Evolutionary conservation across 2,329 filamentous ascomycete genomes (phyloP).

Genomic region (Phoma sp.): DNA sequence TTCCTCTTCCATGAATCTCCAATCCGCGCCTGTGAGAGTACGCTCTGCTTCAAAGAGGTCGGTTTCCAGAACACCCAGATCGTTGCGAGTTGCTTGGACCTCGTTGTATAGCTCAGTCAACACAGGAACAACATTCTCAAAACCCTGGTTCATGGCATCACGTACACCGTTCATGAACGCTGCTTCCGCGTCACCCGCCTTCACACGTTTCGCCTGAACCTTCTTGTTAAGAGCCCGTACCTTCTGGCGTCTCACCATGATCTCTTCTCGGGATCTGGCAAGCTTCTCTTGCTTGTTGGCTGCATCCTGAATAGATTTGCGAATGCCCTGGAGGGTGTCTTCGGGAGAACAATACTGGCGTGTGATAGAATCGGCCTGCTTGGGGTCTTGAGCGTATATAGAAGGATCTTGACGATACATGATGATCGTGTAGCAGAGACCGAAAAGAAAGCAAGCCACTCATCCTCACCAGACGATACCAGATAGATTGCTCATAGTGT

Average conservation of each 20-base stretch:
- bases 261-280: conserved; percentile 2
- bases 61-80: conserved; percentile 27
- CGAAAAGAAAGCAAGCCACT: no score
- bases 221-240: background rate
- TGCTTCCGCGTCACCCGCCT: conserved; percentile 20
- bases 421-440: no score
- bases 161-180: conserved; percentile 21
- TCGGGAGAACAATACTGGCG: no score
- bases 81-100: conserved; percentile 19
- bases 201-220: conserved; percentile 14
- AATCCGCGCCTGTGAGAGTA: conserved; percentile 24
- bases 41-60: conserved; percentile 25
- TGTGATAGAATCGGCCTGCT: no score
- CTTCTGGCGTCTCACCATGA: conserved; percentile 7
- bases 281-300: conserved; percentile 9
- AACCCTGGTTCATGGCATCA: conserved; percentile 12
- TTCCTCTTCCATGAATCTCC: conserved; percentile 28
- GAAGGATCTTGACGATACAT: no score
- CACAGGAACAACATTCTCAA: conserved; percentile 1
- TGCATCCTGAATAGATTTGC: conserved; percentile 1
- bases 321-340: background rate
- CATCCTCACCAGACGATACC: no score
- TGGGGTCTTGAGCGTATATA: no score
- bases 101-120: conserved; percentile 17
- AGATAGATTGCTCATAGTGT: no score